phyloP scores from a whole-genome alignment of 2,329 filamentous ascomycete species.

The Daldinia eschscholtzii region DNA sequence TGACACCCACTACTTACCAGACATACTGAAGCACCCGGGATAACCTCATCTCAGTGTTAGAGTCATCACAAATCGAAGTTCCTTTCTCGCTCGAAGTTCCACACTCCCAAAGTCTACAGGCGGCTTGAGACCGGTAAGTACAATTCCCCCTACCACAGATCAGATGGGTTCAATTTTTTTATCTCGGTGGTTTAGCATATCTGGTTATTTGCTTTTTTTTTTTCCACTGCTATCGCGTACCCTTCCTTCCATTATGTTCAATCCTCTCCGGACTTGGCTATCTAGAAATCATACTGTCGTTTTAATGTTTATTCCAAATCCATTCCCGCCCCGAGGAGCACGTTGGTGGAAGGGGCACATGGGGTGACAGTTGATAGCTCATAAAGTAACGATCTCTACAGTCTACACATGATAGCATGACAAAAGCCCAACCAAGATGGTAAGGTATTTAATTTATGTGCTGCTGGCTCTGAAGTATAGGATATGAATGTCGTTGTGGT shows the following conservation, averaged over 20 bases:
- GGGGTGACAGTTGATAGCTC: background rate
- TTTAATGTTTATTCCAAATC: background rate
- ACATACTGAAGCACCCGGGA: slow-evolving; percentile 16
- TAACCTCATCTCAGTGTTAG: slow-evolving; percentile 1
- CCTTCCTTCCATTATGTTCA: too few relatives aligned
- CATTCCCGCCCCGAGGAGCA: background rate
- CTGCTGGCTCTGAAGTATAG: background rate
- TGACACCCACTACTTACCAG: background rate
- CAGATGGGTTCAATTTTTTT: slow-evolving; percentile 23
- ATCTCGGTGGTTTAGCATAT: background rate
- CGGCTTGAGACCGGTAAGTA: slow-evolving; percentile 26
- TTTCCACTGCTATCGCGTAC: too few relatives aligned
- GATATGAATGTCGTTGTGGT: too few relatives aligned
- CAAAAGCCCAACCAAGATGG: too few relatives aligned
- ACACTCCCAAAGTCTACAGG: slow-evolving; percentile 11
- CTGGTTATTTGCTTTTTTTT: background rate
- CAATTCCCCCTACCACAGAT: slow-evolving; percentile 14
- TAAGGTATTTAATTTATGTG: background rate
- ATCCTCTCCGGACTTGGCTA: too few relatives aligned
- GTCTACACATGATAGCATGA: too few relatives aligned
- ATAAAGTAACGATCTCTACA: background rate
- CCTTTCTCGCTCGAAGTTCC: background rate
- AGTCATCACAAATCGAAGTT: background rate
- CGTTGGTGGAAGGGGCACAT: background rate
- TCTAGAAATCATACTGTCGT: background rate